These are phyloP conservation scores for Desmodesmus armatus DNA, from an alignment of 139 green algal species.

Conservation along the genomic window DNA sequence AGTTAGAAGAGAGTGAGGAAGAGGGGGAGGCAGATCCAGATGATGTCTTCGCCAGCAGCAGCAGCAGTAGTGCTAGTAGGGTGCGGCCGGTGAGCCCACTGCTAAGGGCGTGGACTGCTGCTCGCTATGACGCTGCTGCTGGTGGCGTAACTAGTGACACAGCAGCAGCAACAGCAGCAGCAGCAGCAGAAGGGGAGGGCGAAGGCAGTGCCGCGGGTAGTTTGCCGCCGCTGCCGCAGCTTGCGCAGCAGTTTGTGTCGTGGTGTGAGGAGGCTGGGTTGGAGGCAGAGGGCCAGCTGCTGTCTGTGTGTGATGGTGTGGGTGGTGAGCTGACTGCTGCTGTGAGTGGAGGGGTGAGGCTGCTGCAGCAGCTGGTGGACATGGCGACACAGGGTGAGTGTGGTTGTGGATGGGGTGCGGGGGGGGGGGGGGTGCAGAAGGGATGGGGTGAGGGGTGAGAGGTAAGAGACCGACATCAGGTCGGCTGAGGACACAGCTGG, in stretches of 20 bases:
- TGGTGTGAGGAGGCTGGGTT: not conserved
- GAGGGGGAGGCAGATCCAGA: not conserved
- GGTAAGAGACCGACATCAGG: too few species aligned
- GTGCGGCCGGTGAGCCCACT: not conserved
- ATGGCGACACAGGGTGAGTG: not conserved
- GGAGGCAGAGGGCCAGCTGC: constrained; percentile 24
- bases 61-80: not conserved
- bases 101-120: not conserved
- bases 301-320: not conserved
- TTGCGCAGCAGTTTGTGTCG: not conserved
- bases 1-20: not conserved
- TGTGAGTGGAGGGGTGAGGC: not conserved
- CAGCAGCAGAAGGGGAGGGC: not conserved
- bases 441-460: too few species aligned
- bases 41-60: not conserved
- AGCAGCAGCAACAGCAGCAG: not conserved
- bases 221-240: not conserved
- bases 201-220: not conserved
- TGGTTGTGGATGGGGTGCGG: too few species aligned
- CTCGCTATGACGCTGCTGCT: not conserved
- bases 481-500: too few species aligned
- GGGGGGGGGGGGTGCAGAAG: too few species aligned
- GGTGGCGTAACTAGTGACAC: too few species aligned
- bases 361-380: constrained; percentile 13
- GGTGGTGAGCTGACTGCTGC: not conserved